Percentiles rank a stretch among this genome's conserved stretches.
Evolutionary conservation across 169 alveolate species (phyloP).

Genomic region (Besnoitia besnoiti): DNA sequence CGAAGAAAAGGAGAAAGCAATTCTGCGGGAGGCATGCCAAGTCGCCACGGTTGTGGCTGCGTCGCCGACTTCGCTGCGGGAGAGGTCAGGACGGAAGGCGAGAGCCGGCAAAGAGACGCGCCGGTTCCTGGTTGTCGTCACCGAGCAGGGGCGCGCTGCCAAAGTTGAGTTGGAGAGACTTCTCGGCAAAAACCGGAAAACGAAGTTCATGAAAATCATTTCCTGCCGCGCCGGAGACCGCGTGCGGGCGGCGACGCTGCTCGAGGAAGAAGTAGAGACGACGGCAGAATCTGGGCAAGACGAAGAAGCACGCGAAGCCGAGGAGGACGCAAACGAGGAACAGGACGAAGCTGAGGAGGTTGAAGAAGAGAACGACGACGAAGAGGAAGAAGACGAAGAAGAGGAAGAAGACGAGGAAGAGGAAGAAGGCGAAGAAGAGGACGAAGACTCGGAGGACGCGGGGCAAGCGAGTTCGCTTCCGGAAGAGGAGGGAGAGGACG

Average conservation of each 20-base stretch:
- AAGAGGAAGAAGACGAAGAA: too few relatives aligned
- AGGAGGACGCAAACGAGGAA: neutral
- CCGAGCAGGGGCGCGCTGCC: neutral
- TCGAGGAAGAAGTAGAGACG: slow-evolving; percentile 13
- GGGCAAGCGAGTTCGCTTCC: neutral
- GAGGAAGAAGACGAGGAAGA: neutral
- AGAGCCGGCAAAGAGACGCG: neutral
- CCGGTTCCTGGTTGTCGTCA: neutral
- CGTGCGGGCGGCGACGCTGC: neutral
- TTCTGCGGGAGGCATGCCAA: neutral
- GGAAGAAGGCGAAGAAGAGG: neutral
- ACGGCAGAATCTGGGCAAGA: too few relatives aligned
- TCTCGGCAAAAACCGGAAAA: neutral
- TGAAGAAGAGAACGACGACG: neutral
- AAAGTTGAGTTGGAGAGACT: neutral
- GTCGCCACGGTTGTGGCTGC: slow-evolving; percentile 10
- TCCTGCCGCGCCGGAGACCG: neutral
- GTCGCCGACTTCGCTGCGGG: neutral
- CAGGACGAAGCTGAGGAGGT: neutral
- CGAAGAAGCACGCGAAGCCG: neutral
- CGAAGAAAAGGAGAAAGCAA: neutral
- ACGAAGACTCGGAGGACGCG: neutral
- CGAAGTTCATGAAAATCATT: neutral
- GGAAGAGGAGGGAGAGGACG: neutral
- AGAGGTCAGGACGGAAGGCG: neutral